Base-by-base conservation (phyloP, 495 filamentous ascomycete genomes). In the Neurospora sp. region DNA sequence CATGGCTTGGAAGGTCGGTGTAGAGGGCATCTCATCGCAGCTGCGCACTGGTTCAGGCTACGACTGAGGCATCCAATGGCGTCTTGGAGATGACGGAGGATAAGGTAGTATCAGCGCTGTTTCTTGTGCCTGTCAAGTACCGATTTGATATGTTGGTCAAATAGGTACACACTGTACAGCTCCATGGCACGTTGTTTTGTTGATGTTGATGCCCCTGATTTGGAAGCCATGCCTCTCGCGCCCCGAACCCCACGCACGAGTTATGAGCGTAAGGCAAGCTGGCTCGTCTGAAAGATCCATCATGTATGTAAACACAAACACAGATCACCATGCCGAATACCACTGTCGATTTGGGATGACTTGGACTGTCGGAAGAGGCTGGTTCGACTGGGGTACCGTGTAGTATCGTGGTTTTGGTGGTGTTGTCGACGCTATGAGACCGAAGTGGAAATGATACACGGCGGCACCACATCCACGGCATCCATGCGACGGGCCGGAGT, bases 11-110 rank as follows among this genome's bases (percentile, higher is more conserved):
- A 66, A 66, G 71, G 69, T 69, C 69, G 73, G 66, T 73, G 71
- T 69, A 72, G 73, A n/a, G 35, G 72, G 20, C 16, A 69, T 1
- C 39, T 72, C 75, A 73, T 73, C 78, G 76, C 78, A 79, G 76
- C 72, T 79, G 78, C 78, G 78, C 72, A 72, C 16, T 72, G 72
- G 54, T 48, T 37, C 16, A 69, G 54, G 74, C 71, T 72, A 66
- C 38, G 54, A 75, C 39, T 72, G 73, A 62, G 73, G 73, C 74
- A 75, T 77, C 77, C 48, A 59, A 59, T 59, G 48, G 48, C 12
- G 48, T 59, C 48, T 23, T 59, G 20, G 20, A 27, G 20, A 59
- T 6, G 48, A 27, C 27, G 48, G 48, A 59, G 48, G 48, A 27
- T 27, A 27, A 27, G 23, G 27, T 5, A 27, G 48, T 59, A 59